Evolutionary conservation across 371 early-diverging fungal species (phyloP).

Genomic region (Mucor lusitanicus): DNA sequence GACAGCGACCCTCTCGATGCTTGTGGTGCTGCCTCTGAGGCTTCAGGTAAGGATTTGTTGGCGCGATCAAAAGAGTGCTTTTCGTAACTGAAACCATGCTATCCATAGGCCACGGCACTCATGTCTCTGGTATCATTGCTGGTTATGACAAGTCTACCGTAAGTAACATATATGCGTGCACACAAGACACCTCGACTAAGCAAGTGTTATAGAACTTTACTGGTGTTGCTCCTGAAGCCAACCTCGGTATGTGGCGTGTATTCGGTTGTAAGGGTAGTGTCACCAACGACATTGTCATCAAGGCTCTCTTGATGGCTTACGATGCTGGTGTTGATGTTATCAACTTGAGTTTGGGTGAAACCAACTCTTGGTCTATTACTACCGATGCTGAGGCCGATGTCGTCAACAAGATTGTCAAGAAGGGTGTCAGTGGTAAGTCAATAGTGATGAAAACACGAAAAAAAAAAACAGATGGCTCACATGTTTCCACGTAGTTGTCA

Average conservation of each 20-base stretch:
- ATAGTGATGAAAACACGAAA: too few species aligned
- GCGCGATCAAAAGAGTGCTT: too few species aligned
- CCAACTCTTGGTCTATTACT: conserved; percentile 52
- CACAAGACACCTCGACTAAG: not conserved
- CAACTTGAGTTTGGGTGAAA: conserved; percentile 70
- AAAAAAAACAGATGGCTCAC: too few species aligned
- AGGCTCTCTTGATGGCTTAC: conserved; percentile 64
- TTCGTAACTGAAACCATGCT: not conserved
- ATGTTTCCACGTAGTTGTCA: too few species aligned
- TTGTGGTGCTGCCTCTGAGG: conserved; percentile 37
- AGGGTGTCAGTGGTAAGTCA: conserved; percentile 27
- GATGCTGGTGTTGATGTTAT: conserved; percentile 60
- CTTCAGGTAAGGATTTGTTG: conserved; percentile 9
- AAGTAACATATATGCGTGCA: not conserved
- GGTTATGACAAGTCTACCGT: conserved; percentile 47
- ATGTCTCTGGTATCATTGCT: conserved; percentile 70
- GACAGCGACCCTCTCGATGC: conserved; percentile 32
- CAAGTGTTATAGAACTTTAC: conserved; percentile 36
- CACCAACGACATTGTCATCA: conserved; percentile 61
- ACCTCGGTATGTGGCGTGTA: conserved; percentile 62
- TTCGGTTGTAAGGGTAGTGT: conserved; percentile 72
- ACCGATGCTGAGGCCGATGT: conserved; percentile 32
- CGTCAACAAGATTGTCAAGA: conserved; percentile 21
- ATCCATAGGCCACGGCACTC: conserved; percentile 60
- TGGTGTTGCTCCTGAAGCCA: conserved; percentile 71